A percentile compares a stretch with the other conserved stretches of the same genome.
These are phyloP conservation scores for Elongisporangium senticosum DNA, from an alignment of 352 stramenopile genomes.

Conservation along the genomic window DNA sequence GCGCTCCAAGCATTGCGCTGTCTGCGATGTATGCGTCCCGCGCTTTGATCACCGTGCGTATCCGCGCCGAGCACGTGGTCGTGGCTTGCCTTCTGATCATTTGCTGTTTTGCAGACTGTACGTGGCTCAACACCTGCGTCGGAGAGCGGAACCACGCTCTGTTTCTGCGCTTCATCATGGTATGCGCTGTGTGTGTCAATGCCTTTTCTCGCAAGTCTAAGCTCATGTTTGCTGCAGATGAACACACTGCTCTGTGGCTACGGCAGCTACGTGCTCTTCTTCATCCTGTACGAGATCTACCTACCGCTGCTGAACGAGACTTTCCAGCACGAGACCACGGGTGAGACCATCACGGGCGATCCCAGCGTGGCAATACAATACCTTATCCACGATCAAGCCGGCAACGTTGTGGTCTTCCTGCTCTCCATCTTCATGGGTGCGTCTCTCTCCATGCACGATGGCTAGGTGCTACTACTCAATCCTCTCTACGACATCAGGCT, in stretches of 20 bases:
- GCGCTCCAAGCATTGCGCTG: slow-evolving; percentile 61
- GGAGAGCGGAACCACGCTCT: slow-evolving; percentile 51
- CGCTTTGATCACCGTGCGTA: slow-evolving; percentile 59
- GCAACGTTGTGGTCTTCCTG: slow-evolving; percentile 32
- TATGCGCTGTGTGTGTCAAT: slow-evolving; percentile 7
- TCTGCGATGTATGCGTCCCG: slow-evolving; percentile 60
- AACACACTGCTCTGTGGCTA: slow-evolving; percentile 49
- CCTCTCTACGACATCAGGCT: slow-evolving; percentile 11
- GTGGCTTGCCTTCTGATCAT: background rate
- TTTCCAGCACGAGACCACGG: slow-evolving; percentile 39
- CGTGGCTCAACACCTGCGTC: slow-evolving; percentile 65
- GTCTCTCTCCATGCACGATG: background rate
- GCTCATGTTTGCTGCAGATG: slow-evolving; percentile 14
- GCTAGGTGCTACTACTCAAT: background rate
- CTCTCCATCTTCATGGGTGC: slow-evolving; percentile 49
- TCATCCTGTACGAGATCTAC: slow-evolving; percentile 39
- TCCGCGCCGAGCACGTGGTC: background rate
- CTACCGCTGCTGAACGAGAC: slow-evolving; percentile 23
- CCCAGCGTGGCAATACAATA: slow-evolving; percentile 39
- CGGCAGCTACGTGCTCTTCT: slow-evolving; percentile 42
- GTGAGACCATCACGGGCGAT: slow-evolving; percentile 29
- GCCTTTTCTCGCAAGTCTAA: background rate
- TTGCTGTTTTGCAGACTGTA: slow-evolving; percentile 22
- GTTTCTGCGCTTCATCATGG: slow-evolving; percentile 53
- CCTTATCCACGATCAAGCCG: slow-evolving; percentile 37